Percentiles rank a stretch among this genome's conserved stretches.
Evolutionary conservation across 2,329 filamentous ascomycete genomes (phyloP).

Genomic region (Arthrobotrys pseudoclavata): DNA sequence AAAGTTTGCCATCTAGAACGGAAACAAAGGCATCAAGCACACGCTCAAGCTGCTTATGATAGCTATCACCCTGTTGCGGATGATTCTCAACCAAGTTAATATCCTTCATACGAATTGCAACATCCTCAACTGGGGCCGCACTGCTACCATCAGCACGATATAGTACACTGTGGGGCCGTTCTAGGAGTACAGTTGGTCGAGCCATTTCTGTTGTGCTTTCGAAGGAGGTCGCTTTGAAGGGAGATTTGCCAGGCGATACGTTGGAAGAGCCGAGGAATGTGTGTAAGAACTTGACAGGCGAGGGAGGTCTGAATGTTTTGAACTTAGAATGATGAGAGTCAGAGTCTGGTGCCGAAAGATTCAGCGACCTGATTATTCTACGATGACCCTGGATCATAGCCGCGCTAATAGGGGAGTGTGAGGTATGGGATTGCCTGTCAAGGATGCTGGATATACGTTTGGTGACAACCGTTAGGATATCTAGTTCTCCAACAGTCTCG

Average conservation of each 20-base stretch:
- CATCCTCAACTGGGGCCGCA: slow-evolving; percentile 31
- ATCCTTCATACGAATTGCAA: slow-evolving; percentile 54
- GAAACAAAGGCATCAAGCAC: slow-evolving; percentile 63
- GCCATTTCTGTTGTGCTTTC: slow-evolving; percentile 57
- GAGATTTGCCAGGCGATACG: slow-evolving; percentile 41
- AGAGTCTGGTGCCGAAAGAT: slow-evolving; percentile 38
- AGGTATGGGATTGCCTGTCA: slow-evolving; percentile 50
- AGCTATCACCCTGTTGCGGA: slow-evolving; percentile 59
- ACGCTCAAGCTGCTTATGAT: slow-evolving; percentile 62
- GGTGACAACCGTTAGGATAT: slow-evolving; percentile 49
- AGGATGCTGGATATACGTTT: slow-evolving; percentile 56
- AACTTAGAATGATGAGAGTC: slow-evolving; percentile 54
- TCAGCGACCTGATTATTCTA: slow-evolving; percentile 50
- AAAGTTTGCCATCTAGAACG: slow-evolving; percentile 60
- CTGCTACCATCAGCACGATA: slow-evolving; percentile 49
- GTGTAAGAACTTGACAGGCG: slow-evolving; percentile 55
- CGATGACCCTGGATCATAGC: slow-evolving; percentile 57
- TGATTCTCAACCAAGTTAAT: slow-evolving; percentile 58
- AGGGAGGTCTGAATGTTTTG: slow-evolving; percentile 55
- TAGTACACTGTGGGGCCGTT: slow-evolving; percentile 58
- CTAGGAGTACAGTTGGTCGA: slow-evolving; percentile 52
- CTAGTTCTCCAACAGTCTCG: slow-evolving; percentile 48
- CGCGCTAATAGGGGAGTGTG: slow-evolving; percentile 49
- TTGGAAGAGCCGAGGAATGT: slow-evolving; percentile 52
- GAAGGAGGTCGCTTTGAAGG: slow-evolving; percentile 57